phyloP scores from a whole-genome alignment of 805 yeast species.

The Pichia cephalocereana region DNA sequence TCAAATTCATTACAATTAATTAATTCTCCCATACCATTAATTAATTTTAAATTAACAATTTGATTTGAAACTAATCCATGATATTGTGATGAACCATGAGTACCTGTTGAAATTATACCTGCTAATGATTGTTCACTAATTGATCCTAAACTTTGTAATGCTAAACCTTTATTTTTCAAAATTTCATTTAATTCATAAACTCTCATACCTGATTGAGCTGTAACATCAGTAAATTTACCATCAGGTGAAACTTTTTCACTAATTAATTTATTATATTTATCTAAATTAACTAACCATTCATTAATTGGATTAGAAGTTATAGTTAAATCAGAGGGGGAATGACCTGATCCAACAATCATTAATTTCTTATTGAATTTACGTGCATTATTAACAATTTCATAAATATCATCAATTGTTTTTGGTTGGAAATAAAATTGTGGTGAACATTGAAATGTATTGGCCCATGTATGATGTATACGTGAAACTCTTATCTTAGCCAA shows the following conservation, averaged over 20 bases:
- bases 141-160: constrained; percentile 87
- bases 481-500: constrained; percentile 28
- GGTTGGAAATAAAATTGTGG: constrained; percentile 85
- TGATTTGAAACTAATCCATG: constrained; percentile 90
- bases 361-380: constrained; percentile 49
- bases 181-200: constrained; percentile 63
- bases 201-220: constrained; percentile 91
- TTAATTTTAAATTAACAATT: constrained; percentile 65
- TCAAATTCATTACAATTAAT: constrained; percentile 58
- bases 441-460: constrained; percentile 70
- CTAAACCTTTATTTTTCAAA: constrained; percentile 55
- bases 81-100: constrained; percentile 91
- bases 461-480: constrained; percentile 68
- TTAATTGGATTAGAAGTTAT: constrained; percentile 45
- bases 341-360: constrained; percentile 87
- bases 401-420: constrained; percentile 53
- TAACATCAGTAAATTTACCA: constrained; percentile 74
- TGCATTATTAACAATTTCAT: constrained; percentile 59
- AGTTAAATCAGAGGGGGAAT: constrained; percentile 87
- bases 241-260: constrained; percentile 37
- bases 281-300: constrained; percentile 85
- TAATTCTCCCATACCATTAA: constrained; percentile 68
- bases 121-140: constrained; percentile 90
- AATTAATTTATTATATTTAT: constrained; percentile 51
- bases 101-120: constrained; percentile 94